Conservation (phyloP, 2,329 filamentous ascomycete genomes). For the Epichloe sp. region DNA sequence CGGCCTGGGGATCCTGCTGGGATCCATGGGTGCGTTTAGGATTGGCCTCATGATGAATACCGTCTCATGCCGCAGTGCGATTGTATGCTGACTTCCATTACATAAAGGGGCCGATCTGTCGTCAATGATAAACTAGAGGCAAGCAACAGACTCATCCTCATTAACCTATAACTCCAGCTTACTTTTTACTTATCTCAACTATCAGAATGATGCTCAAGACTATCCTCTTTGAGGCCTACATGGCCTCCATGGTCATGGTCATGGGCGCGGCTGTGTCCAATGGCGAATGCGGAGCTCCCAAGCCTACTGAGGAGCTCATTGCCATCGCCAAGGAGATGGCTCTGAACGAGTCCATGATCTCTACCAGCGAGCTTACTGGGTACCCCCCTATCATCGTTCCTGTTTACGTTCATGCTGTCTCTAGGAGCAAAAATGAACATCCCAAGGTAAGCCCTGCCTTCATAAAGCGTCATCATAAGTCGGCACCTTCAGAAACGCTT, state of each 20-base stretch:
- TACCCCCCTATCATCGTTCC: slow-evolving; percentile 1
- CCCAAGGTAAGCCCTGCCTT: background rate
- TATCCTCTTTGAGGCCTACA: background rate
- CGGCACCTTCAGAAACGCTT: background rate
- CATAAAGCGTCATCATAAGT: background rate
- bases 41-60: background rate
- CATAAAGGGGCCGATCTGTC: background rate
- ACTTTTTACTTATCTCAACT: background rate
- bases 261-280: background rate
- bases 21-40: background rate
- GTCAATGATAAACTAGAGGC: background rate
- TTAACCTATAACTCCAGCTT: background rate
- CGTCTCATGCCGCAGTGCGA: background rate
- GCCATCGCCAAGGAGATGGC: background rate
- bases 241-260: background rate
- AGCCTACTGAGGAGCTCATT: slow-evolving; percentile 1
- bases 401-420: slow-evolving; percentile 1
- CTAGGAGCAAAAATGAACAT: background rate
- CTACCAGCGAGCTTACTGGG: background rate
- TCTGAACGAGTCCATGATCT: background rate
- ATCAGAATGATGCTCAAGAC: background rate
- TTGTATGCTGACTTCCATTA: background rate
- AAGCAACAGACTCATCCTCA: background rate
- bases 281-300: background rate
- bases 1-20: background rate